Evolutionary conservation across 2,329 filamentous ascomycete genomes (phyloP), one percentile per base, ranked within the genome.

Genomic region (Leptographium lundbergii): DNA sequence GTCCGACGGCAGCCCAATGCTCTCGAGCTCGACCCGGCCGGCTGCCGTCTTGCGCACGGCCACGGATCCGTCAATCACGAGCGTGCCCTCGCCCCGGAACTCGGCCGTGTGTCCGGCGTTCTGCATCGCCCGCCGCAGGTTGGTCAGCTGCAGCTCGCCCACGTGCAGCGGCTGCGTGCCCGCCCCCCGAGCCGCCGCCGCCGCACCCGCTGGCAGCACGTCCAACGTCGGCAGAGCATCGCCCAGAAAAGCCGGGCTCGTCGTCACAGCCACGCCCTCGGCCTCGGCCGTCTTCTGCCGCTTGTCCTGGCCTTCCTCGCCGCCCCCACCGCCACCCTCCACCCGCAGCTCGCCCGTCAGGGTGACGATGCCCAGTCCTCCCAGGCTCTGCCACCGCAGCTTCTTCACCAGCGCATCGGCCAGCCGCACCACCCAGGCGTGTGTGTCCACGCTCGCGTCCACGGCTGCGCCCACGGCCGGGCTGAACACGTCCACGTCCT

Each of bases 381-480:
- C 86, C 27, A 97, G 91, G 60, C 89, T 91, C 74, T 97, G 94
- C 94, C 94, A 97, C 68, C 89, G 89, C 61, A 99, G 79, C 65
- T 87, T 87, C 72, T 89, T 89, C 61, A 95, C 88, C 24, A 99
- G 82, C 52, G 82, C 77, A 65, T 92, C 89, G 55, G 89, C 91
- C 22, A 99, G 80, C 71, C 91, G 95, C 61, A 99, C 88, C 27
- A 89, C 86, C 94, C 95, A 99, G 4, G 94, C 91, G 69, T 97
- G 96, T 6, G 92, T 97, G 69, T 99, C 94, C 50, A 97, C 92
- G 67, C 91, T 96, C 14, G 92, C 94, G 70, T 99, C 86, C 50
- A 99, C 80, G 17, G 79, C 76, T 39, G 80, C 76, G 27, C 91
- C 91, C n/a, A 89, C 76, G 11, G 75, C 72, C 1, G 94, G 94